These are phyloP conservation scores for Talaromyces thailandensis DNA, from an alignment of 495 filamentous ascomycete genomes.

Conservation along the genomic window DNA sequence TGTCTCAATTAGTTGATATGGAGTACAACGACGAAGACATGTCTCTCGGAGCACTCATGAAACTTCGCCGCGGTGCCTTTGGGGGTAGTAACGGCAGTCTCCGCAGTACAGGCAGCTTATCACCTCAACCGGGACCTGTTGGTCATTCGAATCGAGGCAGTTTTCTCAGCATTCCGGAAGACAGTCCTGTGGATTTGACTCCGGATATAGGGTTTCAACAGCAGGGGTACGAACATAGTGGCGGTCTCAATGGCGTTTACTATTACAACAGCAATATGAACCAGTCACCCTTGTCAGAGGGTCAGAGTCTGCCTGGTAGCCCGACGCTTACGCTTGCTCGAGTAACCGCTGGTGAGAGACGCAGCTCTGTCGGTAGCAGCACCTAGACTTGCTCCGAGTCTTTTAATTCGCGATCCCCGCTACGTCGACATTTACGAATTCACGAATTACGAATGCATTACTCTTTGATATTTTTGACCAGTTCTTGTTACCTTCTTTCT, in stretches of 20 bases:
- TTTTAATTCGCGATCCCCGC: not conserved
- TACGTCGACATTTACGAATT: not conserved
- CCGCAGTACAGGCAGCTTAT: constrained; percentile 53
- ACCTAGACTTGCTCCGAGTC: not conserved
- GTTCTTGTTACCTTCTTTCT: not conserved
- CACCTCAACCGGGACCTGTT: constrained; percentile 19
- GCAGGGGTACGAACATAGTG: not conserved
- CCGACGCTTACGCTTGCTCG: constrained; percentile 13
- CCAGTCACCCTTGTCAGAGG: constrained; percentile 19
- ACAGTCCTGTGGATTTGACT: constrained; percentile 18
- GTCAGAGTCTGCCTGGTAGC: constrained; percentile 6
- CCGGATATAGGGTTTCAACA: constrained; percentile 7
- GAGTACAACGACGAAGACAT: constrained; percentile 60
- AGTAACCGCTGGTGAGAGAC: not conserved
- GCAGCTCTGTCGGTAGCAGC: not conserved
- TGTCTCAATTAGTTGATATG: constrained; percentile 67
- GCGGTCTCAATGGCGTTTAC: constrained; percentile 3
- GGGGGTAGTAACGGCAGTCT: constrained; percentile 71
- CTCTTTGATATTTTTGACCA: not conserved
- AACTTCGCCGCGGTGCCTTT: constrained; percentile 66
- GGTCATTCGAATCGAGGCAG: constrained; percentile 26
- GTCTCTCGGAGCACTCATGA: constrained; percentile 61
- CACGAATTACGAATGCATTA: not conserved
- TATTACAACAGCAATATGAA: constrained; percentile 22
- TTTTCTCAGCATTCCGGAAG: constrained; percentile 27